phyloP scores from a whole-genome alignment of 257 asterid genomes.

The Lantana camara region DNA sequence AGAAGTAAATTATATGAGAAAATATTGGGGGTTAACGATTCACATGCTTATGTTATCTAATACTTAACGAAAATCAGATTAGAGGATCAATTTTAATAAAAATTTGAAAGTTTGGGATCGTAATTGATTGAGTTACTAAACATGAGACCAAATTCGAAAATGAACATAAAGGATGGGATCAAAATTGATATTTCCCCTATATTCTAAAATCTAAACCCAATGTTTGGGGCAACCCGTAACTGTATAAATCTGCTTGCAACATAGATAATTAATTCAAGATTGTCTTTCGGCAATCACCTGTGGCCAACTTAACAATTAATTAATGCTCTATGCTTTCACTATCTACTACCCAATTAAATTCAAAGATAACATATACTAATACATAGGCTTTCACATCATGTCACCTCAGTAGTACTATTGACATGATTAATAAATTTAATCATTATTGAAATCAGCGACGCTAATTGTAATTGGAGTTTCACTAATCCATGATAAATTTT shows the following conservation, averaged over 20 bases:
- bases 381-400: conserved; percentile 7
- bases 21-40: too few relatives aligned
- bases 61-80: too few relatives aligned
- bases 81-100: too few relatives aligned
- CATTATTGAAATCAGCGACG: background rate
- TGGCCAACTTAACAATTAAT: conserved; percentile 15
- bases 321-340: conserved; percentile 37
- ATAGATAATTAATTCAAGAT: conserved; percentile 23
- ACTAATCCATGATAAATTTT: conserved; percentile 8
- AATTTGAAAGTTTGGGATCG: too few relatives aligned
- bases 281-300: conserved; percentile 13
- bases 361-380: conserved; percentile 41
- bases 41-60: too few relatives aligned
- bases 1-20: too few relatives aligned
- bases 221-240: conserved; percentile 24
- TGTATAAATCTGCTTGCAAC: conserved; percentile 4
- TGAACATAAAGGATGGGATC: too few relatives aligned
- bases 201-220: too few relatives aligned
- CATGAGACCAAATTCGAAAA: too few relatives aligned
- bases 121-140: too few relatives aligned
- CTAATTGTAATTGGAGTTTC: background rate
- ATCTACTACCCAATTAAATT: conserved; percentile 22
- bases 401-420: conserved; percentile 22
- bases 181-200: too few relatives aligned
- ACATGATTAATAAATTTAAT: conserved; percentile 33